Base-by-base conservation (phyloP, 768 basidiomycete species). In the Termitomyces sp. region DNA sequence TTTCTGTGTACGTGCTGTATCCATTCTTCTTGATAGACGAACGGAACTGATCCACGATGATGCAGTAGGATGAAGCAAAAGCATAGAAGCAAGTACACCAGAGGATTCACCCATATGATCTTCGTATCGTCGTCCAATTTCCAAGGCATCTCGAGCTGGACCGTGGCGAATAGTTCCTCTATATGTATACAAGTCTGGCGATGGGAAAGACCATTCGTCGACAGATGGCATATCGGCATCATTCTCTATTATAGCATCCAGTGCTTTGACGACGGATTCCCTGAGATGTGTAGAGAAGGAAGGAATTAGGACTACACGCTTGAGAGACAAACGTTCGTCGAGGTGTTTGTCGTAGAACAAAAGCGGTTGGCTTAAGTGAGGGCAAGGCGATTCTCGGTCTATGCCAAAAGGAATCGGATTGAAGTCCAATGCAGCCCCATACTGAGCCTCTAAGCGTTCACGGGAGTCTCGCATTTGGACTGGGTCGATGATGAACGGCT, bases 1-100 rank as follows among this genome's bases (percentile, higher is more conserved):
- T 5, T 55, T 28, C 32, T 40, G 47, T 17, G 40, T 23, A 9
- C 42, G 39, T 5, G 12, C 23, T 6, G 19, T 12, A 30, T 23
- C 11, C 12, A 37, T 19, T n/a, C 7, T 19, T n/a, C 7, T 37
- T 28, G 51, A n/a, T 19, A 56, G 27, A 3, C 17, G 3, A n/a
- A 56, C 27, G 14, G 44, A n/a, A 19, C 40, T 37, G n/a, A 41
- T 43, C 55, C 55, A 50, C 23, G 11, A n/a, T 5, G 55, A 34
- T 9, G 55, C 55, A 21, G 28, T 49, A 2, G 47, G 47, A 17
- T 56, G 55, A 11, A 56, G 35, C n/a, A n/a, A n/a, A n/a, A n/a
- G n/a, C n/a, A n/a, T n/a, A n/a, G n/a, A n/a, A n/a, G n/a, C n/a
- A n/a, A n/a, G n/a, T n/a, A n/a, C n/a, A n/a, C n/a, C n/a, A n/a